Conservation (phyloP, 2,329 filamentous ascomycete genomes). For the Beauveria sp. region DNA sequence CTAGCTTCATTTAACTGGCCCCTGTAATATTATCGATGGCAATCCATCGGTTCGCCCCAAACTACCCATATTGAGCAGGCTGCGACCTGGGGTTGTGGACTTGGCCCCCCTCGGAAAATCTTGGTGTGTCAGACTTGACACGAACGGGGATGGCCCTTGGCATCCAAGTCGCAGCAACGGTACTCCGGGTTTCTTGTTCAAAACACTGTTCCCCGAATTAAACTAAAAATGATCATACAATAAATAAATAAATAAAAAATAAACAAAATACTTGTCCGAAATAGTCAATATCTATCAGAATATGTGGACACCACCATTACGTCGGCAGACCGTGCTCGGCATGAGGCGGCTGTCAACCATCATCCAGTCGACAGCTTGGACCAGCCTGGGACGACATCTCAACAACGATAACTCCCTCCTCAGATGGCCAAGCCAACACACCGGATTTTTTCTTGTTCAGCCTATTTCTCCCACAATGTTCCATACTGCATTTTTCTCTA, state of each 20-base stretch:
- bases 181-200: background rate
- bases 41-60: background rate
- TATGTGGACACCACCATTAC: background rate
- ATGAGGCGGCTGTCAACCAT: background rate
- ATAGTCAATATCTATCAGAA: background rate
- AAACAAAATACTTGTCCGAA: background rate
- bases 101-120: background rate
- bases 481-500: too few relatives aligned
- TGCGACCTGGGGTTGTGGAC: background rate
- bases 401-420: background rate
- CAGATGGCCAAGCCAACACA: too few relatives aligned
- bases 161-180: background rate
- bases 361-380: too few relatives aligned
- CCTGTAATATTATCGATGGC: background rate
- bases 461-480: background rate
- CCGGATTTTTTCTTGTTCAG: background rate
- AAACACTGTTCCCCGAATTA: background rate
- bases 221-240: background rate
- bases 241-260: background rate
- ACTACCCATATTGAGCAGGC: background rate
- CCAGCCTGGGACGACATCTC: background rate
- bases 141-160: background rate
- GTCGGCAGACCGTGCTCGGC: background rate
- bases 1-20: background rate
- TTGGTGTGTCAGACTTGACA: slow-evolving; percentile 10